Percentiles rank a stretch among this genome's conserved stretches.
phyloP scores from a whole-genome alignment of 805 yeast genomes.

The Cyberlindnera suaveolens region DNA sequence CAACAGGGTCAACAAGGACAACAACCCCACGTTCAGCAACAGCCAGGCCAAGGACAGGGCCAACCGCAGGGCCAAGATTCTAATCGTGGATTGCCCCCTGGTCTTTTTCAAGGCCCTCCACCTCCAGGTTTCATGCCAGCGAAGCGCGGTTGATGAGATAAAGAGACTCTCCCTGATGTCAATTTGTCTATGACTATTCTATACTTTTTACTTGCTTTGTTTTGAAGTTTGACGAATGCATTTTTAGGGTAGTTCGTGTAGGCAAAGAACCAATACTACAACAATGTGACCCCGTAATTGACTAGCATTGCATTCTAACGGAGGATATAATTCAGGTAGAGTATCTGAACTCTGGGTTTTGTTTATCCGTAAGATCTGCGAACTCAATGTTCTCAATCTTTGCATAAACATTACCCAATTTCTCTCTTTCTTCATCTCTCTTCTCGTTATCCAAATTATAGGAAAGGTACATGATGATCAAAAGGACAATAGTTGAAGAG shows the following conservation, averaged over 20 bases:
- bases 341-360: slow-evolving; percentile 30
- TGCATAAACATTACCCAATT: slow-evolving; percentile 20
- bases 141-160: not conserved
- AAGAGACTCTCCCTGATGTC: not conserved
- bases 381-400: slow-evolving; percentile 32
- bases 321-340: not conserved
- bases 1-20: slow-evolving; percentile 11
- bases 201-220: too few species aligned
- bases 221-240: too few species aligned
- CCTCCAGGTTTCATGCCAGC: not conserved
- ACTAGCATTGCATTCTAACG: too few species aligned
- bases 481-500: slow-evolving; percentile 34
- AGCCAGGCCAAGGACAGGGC: slow-evolving; percentile 6
- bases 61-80: not conserved
- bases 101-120: not conserved
- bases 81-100: not conserved
- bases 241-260: too few species aligned
- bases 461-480: slow-evolving; percentile 24
- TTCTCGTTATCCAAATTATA: slow-evolving; percentile 35
- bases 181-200: not conserved
- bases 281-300: too few species aligned
- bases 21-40: slow-evolving; percentile 11
- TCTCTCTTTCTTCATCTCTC: slow-evolving; percentile 31
- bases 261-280: too few species aligned
- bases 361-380: slow-evolving; percentile 39